Base-by-base conservation (phyloP, 163 green algal species). In the Coccomyxa subellipsoidea region DNA sequence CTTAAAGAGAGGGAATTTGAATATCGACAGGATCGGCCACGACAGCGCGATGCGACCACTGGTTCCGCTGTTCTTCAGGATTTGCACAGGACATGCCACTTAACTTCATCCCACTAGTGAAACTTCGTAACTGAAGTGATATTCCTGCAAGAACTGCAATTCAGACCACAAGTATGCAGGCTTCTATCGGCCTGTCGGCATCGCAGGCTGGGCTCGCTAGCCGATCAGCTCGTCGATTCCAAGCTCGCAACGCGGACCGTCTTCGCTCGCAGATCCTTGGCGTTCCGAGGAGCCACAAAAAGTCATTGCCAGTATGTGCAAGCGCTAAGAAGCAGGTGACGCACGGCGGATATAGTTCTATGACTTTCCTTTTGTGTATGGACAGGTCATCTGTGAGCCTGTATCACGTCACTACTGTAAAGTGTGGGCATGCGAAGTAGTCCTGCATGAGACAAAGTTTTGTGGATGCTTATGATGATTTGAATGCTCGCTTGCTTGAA, bases 121-220 rank as follows among this genome's bases (percentile, higher is more conserved):
- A 54, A 54, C 21, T 59, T 18, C 23, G 47, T 59, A 18, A n/a
- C n/a, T n/a, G n/a, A n/a, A n/a, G n/a, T n/a, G n/a, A n/a, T n/a
- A n/a, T n/a, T n/a, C n/a, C n/a, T n/a, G n/a, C n/a, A n/a, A n/a
- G n/a, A n/a, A n/a, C n/a, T n/a, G n/a, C n/a, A n/a, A n/a, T 59
- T 34, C 40, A 54, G 72, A 15, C 25, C 25, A 47, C 31, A 87
- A 97, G 92, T 86, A 98, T 89, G 40, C 93, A 93, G 86, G 97
- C 89, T 93, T 90, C 71, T 91, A 82, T 85, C 54, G 59, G 23
- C 47, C 18, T 35, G 15, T 15, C 35, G 66, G 23, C 53, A 35
- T 38, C 18, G 54, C 66, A 73, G 66, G 66, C 66, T 32, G 29
- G 27, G 29, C 66, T 73, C 29, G 6, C 25, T 7, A 34, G 36